Base-by-base conservation (phyloP, 192 early-diverging fungal genomes). In the Coemansia sp. region DNA sequence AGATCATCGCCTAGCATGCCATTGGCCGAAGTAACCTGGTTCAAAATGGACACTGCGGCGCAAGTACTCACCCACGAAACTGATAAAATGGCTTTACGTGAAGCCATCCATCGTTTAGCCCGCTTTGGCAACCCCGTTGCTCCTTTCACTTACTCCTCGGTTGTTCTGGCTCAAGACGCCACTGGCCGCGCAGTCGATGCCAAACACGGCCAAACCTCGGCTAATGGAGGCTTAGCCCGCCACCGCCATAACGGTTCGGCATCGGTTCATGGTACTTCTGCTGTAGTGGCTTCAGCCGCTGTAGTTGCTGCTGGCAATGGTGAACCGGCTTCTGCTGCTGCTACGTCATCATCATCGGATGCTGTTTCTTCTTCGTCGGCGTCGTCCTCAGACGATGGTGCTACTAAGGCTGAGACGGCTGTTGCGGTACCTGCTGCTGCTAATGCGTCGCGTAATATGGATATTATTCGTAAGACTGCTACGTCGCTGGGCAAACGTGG, bases 21-120 rank as follows among this genome's bases (percentile, higher is more conserved):
- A 10, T 38, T 75, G 65, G 68, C 73, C 5, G 78, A 81, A 17
- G 78, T 81, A 2, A 75, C 78, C 8, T 81, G 78, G 78, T 81
- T 81, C 64, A 81, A 81, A 51, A 69, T 81, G 60, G 78, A 81
- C 40, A 81, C 78, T 0, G 78, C 78, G 1, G 78, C 73, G 5
- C 78, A 81, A 59, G 75, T 76, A 3, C 68, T 82, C 11, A 67
- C 74, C n/a, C 72, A 83, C 34, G 61, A 64, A n/a, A 68, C 81
- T 2, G 75, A 77, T 48, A 75, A 75, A 33, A 56, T 65, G 7
- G 72, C 81, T 0, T 59, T 75, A 51, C 71, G 72, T 30, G 75
- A 82, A 48, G 69, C 71, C 34, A 82, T 82, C 59, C 63, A 77
- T 56, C 61, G 76, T 8, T 40, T 82, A 45, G 28, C 73, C 11